Conservation (phyloP, 164 flowering plant genomes). For the Aristolochia californica region DNA sequence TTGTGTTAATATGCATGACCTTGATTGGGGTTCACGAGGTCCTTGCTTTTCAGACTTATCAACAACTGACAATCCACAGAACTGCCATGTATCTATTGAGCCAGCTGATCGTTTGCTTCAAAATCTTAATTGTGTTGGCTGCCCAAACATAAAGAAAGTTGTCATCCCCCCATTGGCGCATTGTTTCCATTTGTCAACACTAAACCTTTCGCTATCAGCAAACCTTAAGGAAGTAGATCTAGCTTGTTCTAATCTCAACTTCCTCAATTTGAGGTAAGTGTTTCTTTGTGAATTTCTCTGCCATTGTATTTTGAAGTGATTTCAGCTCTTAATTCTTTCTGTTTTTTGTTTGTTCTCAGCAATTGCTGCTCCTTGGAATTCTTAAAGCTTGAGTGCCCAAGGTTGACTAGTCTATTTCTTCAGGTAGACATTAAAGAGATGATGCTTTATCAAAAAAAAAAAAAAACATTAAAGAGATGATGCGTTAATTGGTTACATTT, state of each 20-base stretch:
- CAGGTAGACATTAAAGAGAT: slow-evolving; percentile 61
- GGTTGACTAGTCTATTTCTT: slow-evolving; percentile 77
- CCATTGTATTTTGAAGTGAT: not conserved
- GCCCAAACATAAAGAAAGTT: slow-evolving; percentile 80
- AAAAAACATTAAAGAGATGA: too few relatives aligned
- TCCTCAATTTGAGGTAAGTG: slow-evolving; percentile 81
- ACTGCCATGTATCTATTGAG: slow-evolving; percentile 16
- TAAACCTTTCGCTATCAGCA: slow-evolving; percentile 78
- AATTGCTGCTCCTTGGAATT: slow-evolving; percentile 74
- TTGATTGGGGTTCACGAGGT: slow-evolving; percentile 55
- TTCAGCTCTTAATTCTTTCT: not conserved
- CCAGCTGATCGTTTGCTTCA: slow-evolving; percentile 56
- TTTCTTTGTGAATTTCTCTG: not conserved
- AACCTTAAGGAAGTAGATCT: slow-evolving; percentile 85
- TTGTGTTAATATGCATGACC: slow-evolving; percentile 84
- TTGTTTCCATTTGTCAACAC: slow-evolving; percentile 57
- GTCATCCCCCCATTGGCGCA: slow-evolving; percentile 60
- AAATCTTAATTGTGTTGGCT: slow-evolving; percentile 89
- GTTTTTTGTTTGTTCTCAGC: slow-evolving; percentile 24
- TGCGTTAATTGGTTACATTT: too few relatives aligned
- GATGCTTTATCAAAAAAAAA: too few relatives aligned
- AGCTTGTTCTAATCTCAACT: slow-evolving; percentile 55
- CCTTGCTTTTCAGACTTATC: slow-evolving; percentile 20
- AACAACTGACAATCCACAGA: slow-evolving; percentile 10
- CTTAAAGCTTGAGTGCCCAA: slow-evolving; percentile 78